Conservation (phyloP, 768 basidiomycete genomes). For the Antrodiella citrinella region DNA sequence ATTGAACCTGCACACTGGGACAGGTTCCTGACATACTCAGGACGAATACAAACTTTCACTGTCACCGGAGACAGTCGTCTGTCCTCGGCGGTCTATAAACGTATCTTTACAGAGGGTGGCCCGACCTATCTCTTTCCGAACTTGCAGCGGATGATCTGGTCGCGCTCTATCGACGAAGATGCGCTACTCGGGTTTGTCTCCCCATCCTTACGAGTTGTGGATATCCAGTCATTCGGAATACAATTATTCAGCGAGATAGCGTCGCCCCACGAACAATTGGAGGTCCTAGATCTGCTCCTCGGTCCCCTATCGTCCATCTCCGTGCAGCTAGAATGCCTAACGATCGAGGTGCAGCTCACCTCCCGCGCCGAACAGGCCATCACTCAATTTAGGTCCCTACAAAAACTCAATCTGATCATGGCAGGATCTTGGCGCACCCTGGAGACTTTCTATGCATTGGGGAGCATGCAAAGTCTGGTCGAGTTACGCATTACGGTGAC, state of each 20-base stretch:
- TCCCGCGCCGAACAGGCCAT: neutral
- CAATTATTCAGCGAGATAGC: too few relatives aligned
- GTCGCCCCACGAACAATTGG: too few relatives aligned
- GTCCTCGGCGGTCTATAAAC: neutral
- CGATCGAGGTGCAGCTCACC: neutral
- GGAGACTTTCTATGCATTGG: neutral
- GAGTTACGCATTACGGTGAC: neutral
- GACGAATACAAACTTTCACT: neutral
- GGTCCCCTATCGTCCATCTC: neutral
- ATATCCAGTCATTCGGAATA: neutral
- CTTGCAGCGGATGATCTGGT: neutral
- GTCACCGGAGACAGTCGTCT: neutral
- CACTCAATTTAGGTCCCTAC: neutral
- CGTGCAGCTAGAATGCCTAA: neutral
- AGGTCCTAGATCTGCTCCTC: neutral
- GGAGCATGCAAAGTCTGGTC: neutral
- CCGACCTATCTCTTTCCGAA: neutral
- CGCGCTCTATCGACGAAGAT: neutral
- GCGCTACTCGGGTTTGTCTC: neutral
- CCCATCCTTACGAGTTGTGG: neutral
- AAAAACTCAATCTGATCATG: neutral
- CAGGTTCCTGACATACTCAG: neutral
- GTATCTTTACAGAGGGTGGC: neutral
- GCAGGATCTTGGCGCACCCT: neutral
- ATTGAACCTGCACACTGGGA: neutral